Evolutionary conservation across 257 asterid genomes (phyloP), one percentile per base, ranked within the genome.

Genomic region (Solanum tacnaense): DNA sequence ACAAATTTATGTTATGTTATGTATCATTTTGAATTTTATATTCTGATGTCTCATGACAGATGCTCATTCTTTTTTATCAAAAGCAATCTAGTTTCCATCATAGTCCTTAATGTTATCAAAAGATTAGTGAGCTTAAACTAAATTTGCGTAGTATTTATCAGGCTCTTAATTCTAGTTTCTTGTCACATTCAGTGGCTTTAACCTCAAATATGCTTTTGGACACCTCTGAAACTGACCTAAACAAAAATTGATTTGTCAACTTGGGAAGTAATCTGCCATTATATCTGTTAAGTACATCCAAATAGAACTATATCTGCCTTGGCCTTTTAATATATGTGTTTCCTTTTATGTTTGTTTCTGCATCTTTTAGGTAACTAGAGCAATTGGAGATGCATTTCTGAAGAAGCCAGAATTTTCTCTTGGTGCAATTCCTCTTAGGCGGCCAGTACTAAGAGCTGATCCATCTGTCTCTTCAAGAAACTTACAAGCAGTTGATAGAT

Each of bases 331-430:
- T 52, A 49, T 15, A 52, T 16, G 60, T 6, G 23, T 52, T 27
- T 44, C 31, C 15, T 78, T 49, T 15, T 78, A 25, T 78, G 38
- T 78, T 15, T 76, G 73, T 58, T 13, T 65, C 34, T 88, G 85
- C 86, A 38, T 52, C 15, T 75, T 86, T 56, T 90, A 96, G 99
- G 97, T 95, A 32, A 92, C 98, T 13, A 94, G 99, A 91, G 93
- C 99, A 38, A 93, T 96, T 49, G 98, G 99, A 4, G 98, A 96
- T 89, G 98, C 96, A n/a, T 96, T 93, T 91, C 92, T 96, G 91
- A 96, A 96, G 90, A 91, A 89, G 90, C 94, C 94, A 4, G 98
- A 93, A 90, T 94, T 93, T 62, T 87, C 93, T 86, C 94, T 94
- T 20, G 97, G 90, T 89, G 90, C 95, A 41, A 41, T 41, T 41